Percentiles rank a stretch among this genome's conserved stretches.
Conservation (phyloP, 192 early-diverging fungal genomes). For the Linnemannia exigua region DNA sequence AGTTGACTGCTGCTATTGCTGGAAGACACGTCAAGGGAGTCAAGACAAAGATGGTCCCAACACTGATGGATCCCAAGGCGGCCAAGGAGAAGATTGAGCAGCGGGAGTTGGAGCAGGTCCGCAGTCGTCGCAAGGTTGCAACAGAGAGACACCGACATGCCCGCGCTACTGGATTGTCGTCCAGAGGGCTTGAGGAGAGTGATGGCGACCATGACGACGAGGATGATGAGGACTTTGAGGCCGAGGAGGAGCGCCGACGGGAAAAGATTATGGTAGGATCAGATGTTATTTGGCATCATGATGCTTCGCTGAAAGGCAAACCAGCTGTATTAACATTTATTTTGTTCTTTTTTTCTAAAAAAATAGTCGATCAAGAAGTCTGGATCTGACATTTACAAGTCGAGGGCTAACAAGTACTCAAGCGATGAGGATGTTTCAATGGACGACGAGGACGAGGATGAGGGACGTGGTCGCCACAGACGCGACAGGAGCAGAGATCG, state of each 20-base stretch:
- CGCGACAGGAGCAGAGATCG: slow-evolving; percentile 50
- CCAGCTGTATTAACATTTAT: not conserved
- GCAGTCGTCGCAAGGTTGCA: slow-evolving; percentile 70
- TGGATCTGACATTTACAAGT: slow-evolving; percentile 52
- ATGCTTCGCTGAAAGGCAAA: not conserved
- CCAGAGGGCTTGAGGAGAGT: slow-evolving; percentile 46
- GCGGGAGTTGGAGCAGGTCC: slow-evolving; percentile 53
- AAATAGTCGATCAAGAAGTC: slow-evolving; percentile 54
- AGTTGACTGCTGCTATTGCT: slow-evolving; percentile 75
- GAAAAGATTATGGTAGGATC: slow-evolving; percentile 53
- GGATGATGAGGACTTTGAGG: slow-evolving; percentile 63
- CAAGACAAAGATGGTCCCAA: slow-evolving; percentile 75
- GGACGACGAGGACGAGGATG: slow-evolving; percentile 68
- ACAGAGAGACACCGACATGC: slow-evolving; percentile 66
- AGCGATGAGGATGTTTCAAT: slow-evolving; percentile 68
- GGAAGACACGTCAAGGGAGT: slow-evolving; percentile 75
- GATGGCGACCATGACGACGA: slow-evolving; percentile 57
- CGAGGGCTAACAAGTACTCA: slow-evolving; percentile 33
- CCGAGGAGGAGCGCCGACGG: slow-evolving; percentile 49
- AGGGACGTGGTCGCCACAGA: slow-evolving; percentile 55
- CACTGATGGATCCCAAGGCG: slow-evolving; percentile 78
- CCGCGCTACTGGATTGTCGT: slow-evolving; percentile 53
- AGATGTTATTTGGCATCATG: not conserved
- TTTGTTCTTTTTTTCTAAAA: not conserved
- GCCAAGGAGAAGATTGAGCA: slow-evolving; percentile 72